These are phyloP conservation scores for Leucogyrophana mollusca DNA, from an alignment of 768 basidiomycete genomes.

Conservation along the genomic window DNA sequence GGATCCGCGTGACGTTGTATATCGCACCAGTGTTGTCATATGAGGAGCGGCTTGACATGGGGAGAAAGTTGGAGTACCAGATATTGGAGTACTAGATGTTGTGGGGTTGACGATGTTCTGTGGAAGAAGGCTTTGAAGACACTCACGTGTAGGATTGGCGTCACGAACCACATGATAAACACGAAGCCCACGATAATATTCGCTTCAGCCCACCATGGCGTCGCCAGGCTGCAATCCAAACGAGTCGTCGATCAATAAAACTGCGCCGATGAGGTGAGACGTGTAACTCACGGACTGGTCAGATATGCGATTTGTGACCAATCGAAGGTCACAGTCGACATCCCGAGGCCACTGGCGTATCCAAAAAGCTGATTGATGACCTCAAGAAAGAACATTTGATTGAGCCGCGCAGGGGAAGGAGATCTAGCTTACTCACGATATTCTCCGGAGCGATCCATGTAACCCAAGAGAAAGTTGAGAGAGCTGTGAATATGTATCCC, in stretches of 20 bases:
- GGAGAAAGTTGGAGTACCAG: constrained; percentile 20
- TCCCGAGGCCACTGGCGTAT: neutral
- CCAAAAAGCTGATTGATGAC: neutral
- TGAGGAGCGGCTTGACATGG: constrained; percentile 15
- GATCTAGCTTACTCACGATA: constrained; percentile 20
- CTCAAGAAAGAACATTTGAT: neutral
- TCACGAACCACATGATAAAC: constrained; percentile 39
- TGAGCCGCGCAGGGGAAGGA: neutral
- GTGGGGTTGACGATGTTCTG: neutral
- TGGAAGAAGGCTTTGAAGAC: neutral
- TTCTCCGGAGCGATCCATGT: constrained; percentile 81
- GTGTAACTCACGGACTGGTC: neutral
- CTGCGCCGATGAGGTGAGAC: too few relatives aligned
- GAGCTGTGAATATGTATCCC: constrained; percentile 74
- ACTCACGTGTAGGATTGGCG: constrained; percentile 1
- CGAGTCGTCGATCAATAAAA: neutral
- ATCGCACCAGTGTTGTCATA: constrained; percentile 3
- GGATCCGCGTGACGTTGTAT: constrained; percentile 41
- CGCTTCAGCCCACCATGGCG: constrained; percentile 37
- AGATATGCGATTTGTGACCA: neutral
- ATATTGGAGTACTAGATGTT: constrained; percentile 11
- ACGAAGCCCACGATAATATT: constrained; percentile 36
- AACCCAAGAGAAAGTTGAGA: constrained; percentile 79
- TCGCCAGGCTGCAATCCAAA: constrained; percentile 21
- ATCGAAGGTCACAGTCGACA: constrained; percentile 8